Evolutionary conservation across 2,329 filamentous ascomycete genomes (phyloP).

Genomic region (Aspergillus viridinutans): DNA sequence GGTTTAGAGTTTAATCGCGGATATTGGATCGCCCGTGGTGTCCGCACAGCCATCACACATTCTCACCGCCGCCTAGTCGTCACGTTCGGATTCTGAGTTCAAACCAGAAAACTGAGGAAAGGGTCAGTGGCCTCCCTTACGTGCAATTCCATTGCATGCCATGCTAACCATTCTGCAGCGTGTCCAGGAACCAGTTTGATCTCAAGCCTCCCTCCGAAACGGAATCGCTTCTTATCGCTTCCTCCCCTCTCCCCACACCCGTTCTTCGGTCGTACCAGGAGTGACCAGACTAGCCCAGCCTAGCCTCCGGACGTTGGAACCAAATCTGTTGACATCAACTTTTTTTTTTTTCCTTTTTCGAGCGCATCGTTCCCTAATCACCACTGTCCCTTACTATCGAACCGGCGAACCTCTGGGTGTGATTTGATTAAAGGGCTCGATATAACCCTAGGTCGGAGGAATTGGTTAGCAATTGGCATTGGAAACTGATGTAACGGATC

Average conservation of each 20-base stretch:
- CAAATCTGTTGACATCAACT: background rate
- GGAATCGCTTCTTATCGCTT: background rate
- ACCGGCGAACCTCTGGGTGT: background rate
- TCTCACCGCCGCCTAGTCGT: conserved; percentile 4
- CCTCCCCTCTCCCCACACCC: background rate
- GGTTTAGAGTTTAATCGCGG: conserved; percentile 2
- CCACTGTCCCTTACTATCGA: background rate
- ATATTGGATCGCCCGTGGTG: conserved; percentile 4
- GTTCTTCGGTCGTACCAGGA: background rate
- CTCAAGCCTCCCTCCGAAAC: background rate
- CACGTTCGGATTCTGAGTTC: background rate
- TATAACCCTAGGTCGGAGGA: background rate
- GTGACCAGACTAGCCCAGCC: background rate
- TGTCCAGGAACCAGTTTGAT: background rate
- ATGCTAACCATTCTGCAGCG: background rate
- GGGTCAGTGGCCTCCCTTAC: background rate
- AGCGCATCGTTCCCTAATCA: conserved; percentile 1
- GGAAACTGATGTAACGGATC: conserved; percentile 23
- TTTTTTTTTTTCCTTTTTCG: background rate
- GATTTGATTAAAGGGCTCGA: background rate
- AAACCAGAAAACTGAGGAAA: background rate
- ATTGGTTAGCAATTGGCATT: conserved; percentile 6
- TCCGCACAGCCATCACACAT: conserved; percentile 2
- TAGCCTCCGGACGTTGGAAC: background rate
- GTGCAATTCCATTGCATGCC: background rate